These are phyloP conservation scores for Colletotrichum magnum DNA, from an alignment of 2,329 filamentous ascomycete species.

Conservation along the genomic window DNA sequence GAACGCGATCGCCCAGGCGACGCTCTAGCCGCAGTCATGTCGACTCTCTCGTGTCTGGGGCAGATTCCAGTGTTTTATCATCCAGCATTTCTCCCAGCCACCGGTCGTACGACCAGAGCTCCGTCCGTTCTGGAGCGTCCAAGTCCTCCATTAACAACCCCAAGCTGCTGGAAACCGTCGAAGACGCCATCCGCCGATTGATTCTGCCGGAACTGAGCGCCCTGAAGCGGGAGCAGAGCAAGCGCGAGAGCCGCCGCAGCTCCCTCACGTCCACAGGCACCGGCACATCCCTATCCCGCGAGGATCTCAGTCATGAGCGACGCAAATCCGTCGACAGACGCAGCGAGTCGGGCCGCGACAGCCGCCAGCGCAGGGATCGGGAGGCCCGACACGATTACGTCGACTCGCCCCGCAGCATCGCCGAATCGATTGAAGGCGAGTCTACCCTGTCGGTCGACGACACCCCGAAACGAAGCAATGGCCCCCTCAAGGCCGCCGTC, in stretches of 20 bases:
- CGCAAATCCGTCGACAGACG: conserved; percentile 73
- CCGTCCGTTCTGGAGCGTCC: conserved; percentile 64
- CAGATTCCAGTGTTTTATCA: conserved; percentile 69
- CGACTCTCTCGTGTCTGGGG: conserved; percentile 67
- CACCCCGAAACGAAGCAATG: conserved; percentile 61
- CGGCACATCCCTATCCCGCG: conserved; percentile 63
- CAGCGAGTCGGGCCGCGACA: conserved; percentile 67
- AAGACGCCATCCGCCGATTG: conserved; percentile 90
- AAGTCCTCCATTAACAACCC: conserved; percentile 91
- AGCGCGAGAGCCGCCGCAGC: conserved; percentile 77
- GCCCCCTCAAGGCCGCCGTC: conserved; percentile 61
- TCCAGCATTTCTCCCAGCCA: conserved; percentile 68
- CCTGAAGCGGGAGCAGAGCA: conserved; percentile 90
- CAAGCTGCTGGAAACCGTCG: conserved; percentile 89
- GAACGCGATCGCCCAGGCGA: conserved; percentile 61
- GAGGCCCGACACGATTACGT: conserved; percentile 70
- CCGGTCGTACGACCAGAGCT: conserved; percentile 69
- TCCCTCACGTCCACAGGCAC: conserved; percentile 72
- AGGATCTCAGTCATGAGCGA: conserved; percentile 71
- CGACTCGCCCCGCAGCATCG: conserved; percentile 63
- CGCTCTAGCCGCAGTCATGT: conserved; percentile 66
- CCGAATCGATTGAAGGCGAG: conserved; percentile 60
- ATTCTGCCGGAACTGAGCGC: conserved; percentile 94
- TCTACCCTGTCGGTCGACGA: conserved; percentile 55
- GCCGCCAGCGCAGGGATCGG: conserved; percentile 54